These are phyloP conservation scores for Entomortierella chlamydospora DNA, from an alignment of 192 early-diverging fungal genomes.

Conservation along the genomic window DNA sequence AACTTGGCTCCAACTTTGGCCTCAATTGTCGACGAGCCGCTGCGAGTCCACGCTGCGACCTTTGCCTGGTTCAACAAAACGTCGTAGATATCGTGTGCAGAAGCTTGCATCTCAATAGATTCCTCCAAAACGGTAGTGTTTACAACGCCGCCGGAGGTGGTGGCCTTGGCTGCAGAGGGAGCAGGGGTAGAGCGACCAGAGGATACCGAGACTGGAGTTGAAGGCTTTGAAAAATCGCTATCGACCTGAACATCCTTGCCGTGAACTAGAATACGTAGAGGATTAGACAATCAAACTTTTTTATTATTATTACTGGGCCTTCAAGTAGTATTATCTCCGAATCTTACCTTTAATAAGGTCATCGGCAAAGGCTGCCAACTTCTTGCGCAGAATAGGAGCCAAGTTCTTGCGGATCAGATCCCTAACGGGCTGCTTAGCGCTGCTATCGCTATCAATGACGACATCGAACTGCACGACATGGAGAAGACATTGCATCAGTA, in stretches of 20 bases:
- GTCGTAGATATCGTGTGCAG: constrained; percentile 82
- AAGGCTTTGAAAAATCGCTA: constrained; percentile 45
- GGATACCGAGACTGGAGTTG: constrained; percentile 27
- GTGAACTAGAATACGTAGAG: constrained; percentile 64
- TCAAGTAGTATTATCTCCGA: neutral
- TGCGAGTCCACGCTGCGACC: constrained; percentile 85
- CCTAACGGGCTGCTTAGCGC: constrained; percentile 68
- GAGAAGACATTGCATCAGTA: neutral
- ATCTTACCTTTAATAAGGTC: constrained; percentile 75
- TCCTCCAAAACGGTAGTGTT: constrained; percentile 78
- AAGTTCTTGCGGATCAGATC: constrained; percentile 78
- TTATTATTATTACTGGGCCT: no score
- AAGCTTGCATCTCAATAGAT: constrained; percentile 85
- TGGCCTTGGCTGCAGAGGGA: constrained; percentile 6
- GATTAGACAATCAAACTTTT: neutral
- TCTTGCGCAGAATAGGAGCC: constrained; percentile 68
- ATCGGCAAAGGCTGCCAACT: constrained; percentile 71
- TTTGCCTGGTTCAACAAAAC: constrained; percentile 81
- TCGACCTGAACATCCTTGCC: constrained; percentile 87
- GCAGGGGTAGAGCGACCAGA: constrained; percentile 8
- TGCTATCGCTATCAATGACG: constrained; percentile 62
- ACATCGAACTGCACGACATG: constrained; percentile 71
- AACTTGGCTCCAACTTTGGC: constrained; percentile 72
- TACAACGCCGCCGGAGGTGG: constrained; percentile 47
- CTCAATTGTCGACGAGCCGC: constrained; percentile 69